Percentiles rank a stretch among this genome's conserved stretches.
Evolutionary conservation across 768 basidiomycete genomes (phyloP).

Genomic region (Boletus rex-veris): DNA sequence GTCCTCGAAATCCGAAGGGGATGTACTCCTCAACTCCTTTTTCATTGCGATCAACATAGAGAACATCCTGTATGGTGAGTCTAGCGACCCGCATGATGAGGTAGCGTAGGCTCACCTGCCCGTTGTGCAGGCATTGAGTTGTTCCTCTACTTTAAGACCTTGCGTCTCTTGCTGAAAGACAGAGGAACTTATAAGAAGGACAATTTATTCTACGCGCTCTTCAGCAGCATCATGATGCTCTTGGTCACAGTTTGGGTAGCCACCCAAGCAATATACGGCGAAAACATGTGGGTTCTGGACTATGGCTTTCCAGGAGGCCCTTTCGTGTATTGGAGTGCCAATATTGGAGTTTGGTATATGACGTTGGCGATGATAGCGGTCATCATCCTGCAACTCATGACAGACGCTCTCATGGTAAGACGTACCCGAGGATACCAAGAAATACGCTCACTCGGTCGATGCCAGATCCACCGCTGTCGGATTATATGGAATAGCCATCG

Average conservation of each 20-base stretch:
- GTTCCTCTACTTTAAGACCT: slow-evolving; percentile 23
- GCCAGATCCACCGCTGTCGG: slow-evolving; percentile 27
- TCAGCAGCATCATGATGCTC: slow-evolving; percentile 26
- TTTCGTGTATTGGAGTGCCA: slow-evolving; percentile 27
- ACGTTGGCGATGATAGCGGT: slow-evolving; percentile 10
- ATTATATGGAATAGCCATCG: not conserved
- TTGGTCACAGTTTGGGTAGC: slow-evolving; percentile 32
- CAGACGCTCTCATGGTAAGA: slow-evolving; percentile 21
- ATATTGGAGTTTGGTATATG: slow-evolving; percentile 26
- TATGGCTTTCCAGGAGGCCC: slow-evolving; percentile 34
- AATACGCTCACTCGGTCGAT: not conserved
- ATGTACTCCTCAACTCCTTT: slow-evolving; percentile 5
- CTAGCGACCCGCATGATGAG: no score
- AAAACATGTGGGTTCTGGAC: slow-evolving; percentile 38
- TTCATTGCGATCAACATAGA: slow-evolving; percentile 19
- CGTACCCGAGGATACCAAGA: not conserved
- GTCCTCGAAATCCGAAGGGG: not conserved
- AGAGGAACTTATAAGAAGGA: slow-evolving; percentile 2
- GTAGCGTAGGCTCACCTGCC: not conserved
- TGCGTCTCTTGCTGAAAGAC: slow-evolving; percentile 12
- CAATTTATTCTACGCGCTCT: slow-evolving; percentile 16
- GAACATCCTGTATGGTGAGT: slow-evolving; percentile 23
- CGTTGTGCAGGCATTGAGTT: slow-evolving; percentile 20
- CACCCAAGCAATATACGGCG: slow-evolving; percentile 19
- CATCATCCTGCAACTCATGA: slow-evolving; percentile 2